Conservation (phyloP, 2,329 filamentous ascomycete species). For the Sphaerulina vaccinii region DNA sequence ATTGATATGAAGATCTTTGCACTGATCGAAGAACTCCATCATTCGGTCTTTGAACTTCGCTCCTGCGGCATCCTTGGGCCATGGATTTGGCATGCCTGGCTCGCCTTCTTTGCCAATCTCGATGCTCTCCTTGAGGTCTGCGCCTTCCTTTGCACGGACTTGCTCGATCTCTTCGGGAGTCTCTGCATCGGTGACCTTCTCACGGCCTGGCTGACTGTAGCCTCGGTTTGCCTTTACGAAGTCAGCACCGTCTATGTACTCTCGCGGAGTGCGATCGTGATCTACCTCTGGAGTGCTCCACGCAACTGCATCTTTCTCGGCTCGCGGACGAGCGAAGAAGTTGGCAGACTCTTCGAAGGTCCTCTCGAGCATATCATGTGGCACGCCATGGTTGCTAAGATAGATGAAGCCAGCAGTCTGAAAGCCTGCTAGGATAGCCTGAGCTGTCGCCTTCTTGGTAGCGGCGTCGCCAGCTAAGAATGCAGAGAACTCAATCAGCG, state of each 20-base stretch:
- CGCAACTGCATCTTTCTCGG: constrained; percentile 63
- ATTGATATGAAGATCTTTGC: constrained; percentile 70
- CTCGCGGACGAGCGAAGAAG: constrained; percentile 65
- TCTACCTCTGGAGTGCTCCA: constrained; percentile 55
- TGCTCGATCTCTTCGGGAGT: constrained; percentile 57
- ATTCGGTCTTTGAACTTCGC: constrained; percentile 71
- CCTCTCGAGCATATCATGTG: constrained; percentile 41
- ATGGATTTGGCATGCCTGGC: constrained; percentile 68
- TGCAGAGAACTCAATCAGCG: constrained; percentile 69
- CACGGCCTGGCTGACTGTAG: constrained; percentile 54
- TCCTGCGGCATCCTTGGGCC: constrained; percentile 61
- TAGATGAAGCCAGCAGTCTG: constrained; percentile 87
- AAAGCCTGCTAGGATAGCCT: constrained; percentile 75
- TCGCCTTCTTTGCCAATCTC: constrained; percentile 63
- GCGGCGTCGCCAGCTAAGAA: constrained; percentile 53
- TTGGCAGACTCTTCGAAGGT: constrained; percentile 53
- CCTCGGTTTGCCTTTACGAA: constrained; percentile 46
- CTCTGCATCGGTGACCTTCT: constrained; percentile 63
- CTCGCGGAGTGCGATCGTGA: neutral
- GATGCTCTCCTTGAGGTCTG: constrained; percentile 57
- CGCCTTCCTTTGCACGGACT: constrained; percentile 50
- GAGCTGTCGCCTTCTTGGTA: constrained; percentile 50
- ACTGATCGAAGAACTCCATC: constrained; percentile 69
- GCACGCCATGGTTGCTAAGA: constrained; percentile 74
- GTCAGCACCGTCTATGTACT: neutral